Conservation (phyloP, 768 basidiomycete genomes). For the Astraeus odoratus region DNA sequence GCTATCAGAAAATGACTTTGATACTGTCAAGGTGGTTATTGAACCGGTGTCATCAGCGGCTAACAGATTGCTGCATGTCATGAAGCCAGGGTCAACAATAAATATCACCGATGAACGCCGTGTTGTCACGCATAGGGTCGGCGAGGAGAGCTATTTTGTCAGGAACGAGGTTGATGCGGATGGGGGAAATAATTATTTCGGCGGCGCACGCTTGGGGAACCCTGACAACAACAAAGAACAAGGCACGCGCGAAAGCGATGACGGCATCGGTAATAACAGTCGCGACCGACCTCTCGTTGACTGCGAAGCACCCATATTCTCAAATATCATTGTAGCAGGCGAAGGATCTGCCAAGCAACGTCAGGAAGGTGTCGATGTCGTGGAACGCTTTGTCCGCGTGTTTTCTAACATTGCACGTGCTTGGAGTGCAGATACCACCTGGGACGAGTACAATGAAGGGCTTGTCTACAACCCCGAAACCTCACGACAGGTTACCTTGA, state of each 20-base stretch:
- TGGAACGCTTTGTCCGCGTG: slow-evolving; percentile 8
- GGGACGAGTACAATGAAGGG: slow-evolving; percentile 21
- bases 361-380: slow-evolving; percentile 11
- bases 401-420: slow-evolving; percentile 16
- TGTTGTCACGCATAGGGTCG: slow-evolving; percentile 14
- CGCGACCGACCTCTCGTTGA: slow-evolving; percentile 1
- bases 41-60: slow-evolving; percentile 15
- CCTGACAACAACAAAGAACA: slow-evolving; percentile 21
- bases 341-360: neutral
- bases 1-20: slow-evolving; percentile 67
- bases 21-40: slow-evolving; percentile 36
- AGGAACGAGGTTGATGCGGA: slow-evolving; percentile 24
- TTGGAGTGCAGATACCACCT: slow-evolving; percentile 18
- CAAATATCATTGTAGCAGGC: slow-evolving; percentile 1
- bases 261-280: slow-evolving; percentile 13
- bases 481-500: slow-evolving; percentile 7
- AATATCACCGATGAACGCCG: neutral
- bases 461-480: slow-evolving; percentile 23
- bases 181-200: slow-evolving; percentile 19
- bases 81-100: slow-evolving; percentile 3
- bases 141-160: slow-evolving; percentile 7
- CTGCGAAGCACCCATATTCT: neutral
- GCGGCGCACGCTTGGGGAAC: slow-evolving; percentile 2
- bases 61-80: slow-evolving; percentile 9
- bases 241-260: slow-evolving; percentile 11